Conservation (phyloP, 1,139 yeast genomes). For the Taphrina wiesneri region DNA sequence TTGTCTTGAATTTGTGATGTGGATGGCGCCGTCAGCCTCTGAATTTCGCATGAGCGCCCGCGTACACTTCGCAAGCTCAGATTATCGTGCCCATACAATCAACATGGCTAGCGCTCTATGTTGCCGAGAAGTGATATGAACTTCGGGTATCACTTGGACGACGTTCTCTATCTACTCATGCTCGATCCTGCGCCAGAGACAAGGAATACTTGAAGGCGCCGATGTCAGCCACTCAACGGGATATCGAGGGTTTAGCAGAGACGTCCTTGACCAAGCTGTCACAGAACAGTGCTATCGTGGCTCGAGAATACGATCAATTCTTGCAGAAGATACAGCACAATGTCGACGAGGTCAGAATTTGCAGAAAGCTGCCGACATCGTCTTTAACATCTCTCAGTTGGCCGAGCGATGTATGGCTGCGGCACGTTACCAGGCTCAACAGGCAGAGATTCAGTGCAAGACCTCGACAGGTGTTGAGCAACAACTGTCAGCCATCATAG, state of each 20-base stretch:
- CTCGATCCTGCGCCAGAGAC: too few relatives aligned
- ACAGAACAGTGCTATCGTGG: conserved; percentile 2
- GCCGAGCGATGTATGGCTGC: conserved; percentile 21
- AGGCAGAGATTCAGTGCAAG: conserved; percentile 4
- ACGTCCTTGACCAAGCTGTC: conserved; percentile 13
- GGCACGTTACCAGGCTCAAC: conserved; percentile 20
- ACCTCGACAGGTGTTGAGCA: conserved; percentile 11
- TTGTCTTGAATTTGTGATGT: neutral
- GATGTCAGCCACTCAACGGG: neutral
- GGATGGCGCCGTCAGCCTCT: neutral
- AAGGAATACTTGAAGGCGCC: neutral
- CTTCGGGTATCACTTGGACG: too few relatives aligned
- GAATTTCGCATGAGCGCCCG: neutral
- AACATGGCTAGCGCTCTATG: too few relatives aligned
- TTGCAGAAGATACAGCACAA: neutral
- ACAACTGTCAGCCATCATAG: conserved; percentile 10
- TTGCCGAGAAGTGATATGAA: too few relatives aligned
- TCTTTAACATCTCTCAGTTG: neutral
- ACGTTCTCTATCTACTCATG: too few relatives aligned
- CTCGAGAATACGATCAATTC: conserved; percentile 13
- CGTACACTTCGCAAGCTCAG: neutral
- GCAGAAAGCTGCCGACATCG: neutral
- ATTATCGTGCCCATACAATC: neutral
- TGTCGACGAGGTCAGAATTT: neutral
- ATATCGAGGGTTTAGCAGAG: conserved; percentile 21